Conservation (phyloP, 2,329 filamentous ascomycete species). For the Phaeoacremonium minimum region DNA sequence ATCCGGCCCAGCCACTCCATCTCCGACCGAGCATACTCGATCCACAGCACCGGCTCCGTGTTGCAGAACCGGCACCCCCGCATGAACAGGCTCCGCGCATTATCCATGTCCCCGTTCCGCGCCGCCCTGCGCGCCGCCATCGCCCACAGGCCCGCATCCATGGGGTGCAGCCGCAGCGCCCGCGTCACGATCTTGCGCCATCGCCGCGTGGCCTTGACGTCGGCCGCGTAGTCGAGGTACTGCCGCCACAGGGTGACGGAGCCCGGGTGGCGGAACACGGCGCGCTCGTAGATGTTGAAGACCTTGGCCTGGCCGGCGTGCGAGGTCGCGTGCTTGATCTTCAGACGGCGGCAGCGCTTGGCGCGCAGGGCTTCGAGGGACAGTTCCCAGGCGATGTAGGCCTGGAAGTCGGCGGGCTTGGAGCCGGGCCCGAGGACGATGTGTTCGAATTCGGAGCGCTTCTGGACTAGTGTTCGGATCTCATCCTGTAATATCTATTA, state of each 20-base stretch:
- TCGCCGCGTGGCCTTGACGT: conserved; percentile 61
- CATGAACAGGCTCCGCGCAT: conserved; percentile 80
- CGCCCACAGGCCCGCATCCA: conserved; percentile 80
- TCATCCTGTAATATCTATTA: conserved; percentile 59
- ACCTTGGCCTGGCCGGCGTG: conserved; percentile 76
- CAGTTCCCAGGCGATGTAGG: conserved; percentile 72
- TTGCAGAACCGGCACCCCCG: conserved; percentile 87
- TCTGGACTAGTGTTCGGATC: conserved; percentile 82
- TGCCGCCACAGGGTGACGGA: conserved; percentile 82
- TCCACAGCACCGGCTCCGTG: conserved; percentile 68
- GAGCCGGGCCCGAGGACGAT: conserved; percentile 79
- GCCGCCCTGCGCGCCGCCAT: conserved; percentile 78
- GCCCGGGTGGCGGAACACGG: conserved; percentile 77
- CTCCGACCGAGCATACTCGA: conserved; percentile 87
- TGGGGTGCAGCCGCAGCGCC: conserved; percentile 80
- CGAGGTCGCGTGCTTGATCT: conserved; percentile 64
- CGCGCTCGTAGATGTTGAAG: conserved; percentile 85
- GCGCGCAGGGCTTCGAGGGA: conserved; percentile 70
- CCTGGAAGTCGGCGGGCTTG: conserved; percentile 72
- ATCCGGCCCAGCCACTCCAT: conserved; percentile 88
- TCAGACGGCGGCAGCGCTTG: conserved; percentile 78
- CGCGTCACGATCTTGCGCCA: conserved; percentile 62
- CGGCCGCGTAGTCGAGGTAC: conserved; percentile 77
- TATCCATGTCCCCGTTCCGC: conserved; percentile 78
- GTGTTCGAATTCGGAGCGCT: conserved; percentile 91